Percentiles rank a stretch among this genome's conserved stretches.
Evolutionary conservation across 2,329 filamentous ascomycete species (phyloP).

Genomic region (Colletotrichum sp.): DNA sequence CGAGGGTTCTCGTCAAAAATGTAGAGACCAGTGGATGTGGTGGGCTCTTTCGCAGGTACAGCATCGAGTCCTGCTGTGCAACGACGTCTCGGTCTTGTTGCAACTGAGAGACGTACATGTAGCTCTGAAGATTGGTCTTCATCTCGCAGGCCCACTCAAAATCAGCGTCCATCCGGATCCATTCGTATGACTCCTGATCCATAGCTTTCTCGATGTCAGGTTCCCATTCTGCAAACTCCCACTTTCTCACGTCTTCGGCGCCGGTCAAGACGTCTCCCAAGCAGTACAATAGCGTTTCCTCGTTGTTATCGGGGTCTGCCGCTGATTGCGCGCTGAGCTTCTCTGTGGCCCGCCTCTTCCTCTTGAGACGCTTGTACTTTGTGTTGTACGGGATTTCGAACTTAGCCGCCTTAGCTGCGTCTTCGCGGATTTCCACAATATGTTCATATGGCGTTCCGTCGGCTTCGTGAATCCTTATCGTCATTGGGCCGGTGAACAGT

Average conservation of each 20-base stretch:
- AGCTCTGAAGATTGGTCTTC: conserved; percentile 81
- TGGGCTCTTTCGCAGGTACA: conserved; percentile 71
- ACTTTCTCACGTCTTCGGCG: conserved; percentile 80
- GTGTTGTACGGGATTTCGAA: conserved; percentile 99
- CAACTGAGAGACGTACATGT: conserved; percentile 97
- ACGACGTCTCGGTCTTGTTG: conserved; percentile 97
- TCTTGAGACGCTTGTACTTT: conserved; percentile 96
- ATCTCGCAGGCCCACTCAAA: conserved; percentile 97
- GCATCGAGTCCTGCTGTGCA: conserved; percentile 79
- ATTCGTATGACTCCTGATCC: conserved; percentile 96
- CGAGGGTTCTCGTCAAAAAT: conserved; percentile 85
- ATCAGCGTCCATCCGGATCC: conserved; percentile 97
- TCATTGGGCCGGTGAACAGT: conserved; percentile 96
- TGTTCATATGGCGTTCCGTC: conserved; percentile 98
- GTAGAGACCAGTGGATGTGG: conserved; percentile 85
- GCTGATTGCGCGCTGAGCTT: conserved; percentile 64
- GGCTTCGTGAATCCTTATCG: conserved; percentile 95
- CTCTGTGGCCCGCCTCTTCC: conserved; percentile 57
- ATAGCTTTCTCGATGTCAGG: conserved; percentile 87
- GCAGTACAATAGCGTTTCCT: conserved; percentile 88
- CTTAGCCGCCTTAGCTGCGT: conserved; percentile 73
- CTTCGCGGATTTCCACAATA: conserved; percentile 93
- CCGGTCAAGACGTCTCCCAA: conserved; percentile 88
- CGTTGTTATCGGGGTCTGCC: conserved; percentile 61
- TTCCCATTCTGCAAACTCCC: conserved; percentile 89